Evolutionary conservation across 2,329 filamentous ascomycete genomes (phyloP), one percentile per base, ranked within the genome.

Genomic region (Talaromyces rugulosus): DNA sequence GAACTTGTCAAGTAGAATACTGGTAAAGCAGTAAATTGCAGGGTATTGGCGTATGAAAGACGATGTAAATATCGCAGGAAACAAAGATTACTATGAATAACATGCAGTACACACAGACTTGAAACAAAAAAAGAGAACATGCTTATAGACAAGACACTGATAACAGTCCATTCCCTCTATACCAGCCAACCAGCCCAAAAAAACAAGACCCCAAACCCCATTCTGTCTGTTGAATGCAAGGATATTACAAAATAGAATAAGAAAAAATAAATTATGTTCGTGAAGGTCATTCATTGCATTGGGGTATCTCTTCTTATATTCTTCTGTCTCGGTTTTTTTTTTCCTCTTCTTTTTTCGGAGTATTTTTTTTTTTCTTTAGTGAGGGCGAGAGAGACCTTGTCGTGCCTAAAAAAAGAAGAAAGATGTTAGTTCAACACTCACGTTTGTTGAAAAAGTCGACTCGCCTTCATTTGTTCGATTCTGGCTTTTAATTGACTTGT

Each of bases 401-500:
- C 62, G 62, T 60, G 62, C 62, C 62, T 63, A 18, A 18, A 18
- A 11, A 53, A n/a, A 16, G 18, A 27, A 18, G 18, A 53, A n/a
- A 16, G 18, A 27, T 11, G 44, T 44, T 51, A 16, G 12, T 4
- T 23, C n/a, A 47, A 31, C 9, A 16, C 11, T 53, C 30, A 56
- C 14, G 14, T 11, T n/a, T 31, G 18, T 12, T 30, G 9, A 53
- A 23, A 28, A n/a, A 28, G 7, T 9, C 12, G 23, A 33, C 78
- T 77, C 59, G 75, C 86, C 84, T 98, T 99, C 95, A 99, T 99
- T 82, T 95, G 90, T 81, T 98, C 95, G 76, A 99, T 99, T 74
- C 95, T 87, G 58, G 94, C 92, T 81, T 98, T 99, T 71, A 99
- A 77, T 75, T 97, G 95, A 77, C 93, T 97, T 60, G 95, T 99